Evolutionary conservation across 192 early-diverging fungal genomes (phyloP), one percentile per base, ranked within the genome.

Genomic region (Umbelopsis ramanniana): DNA sequence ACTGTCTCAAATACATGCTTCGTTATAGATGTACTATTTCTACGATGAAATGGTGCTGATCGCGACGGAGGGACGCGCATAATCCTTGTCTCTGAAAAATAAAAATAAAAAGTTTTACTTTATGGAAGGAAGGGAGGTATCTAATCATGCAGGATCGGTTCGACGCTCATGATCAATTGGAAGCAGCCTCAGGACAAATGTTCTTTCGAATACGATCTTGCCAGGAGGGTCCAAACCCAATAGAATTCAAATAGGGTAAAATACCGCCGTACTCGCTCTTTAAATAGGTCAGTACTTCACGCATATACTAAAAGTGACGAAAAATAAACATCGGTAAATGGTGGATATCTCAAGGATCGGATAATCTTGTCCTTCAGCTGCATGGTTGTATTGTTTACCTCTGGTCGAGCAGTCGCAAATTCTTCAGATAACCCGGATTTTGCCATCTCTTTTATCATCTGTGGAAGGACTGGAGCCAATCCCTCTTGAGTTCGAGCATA

Each of bases 361-460:
- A 7, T n/a, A n/a, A n/a, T n/a, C n/a, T n/a, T n/a, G n/a, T n/a
- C n/a, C n/a, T n/a, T n/a, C n/a, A n/a, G n/a, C n/a, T n/a, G n/a
- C n/a, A n/a, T n/a, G n/a, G n/a, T n/a, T n/a, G 8, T 43, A 52
- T 23, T 3, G 79, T 76, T 86, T 67, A 83, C 88, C 63, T 84
- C 72, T 8, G 79, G 76, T 22, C 81, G 79, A 22, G 85, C 78
- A 52, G 85, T 76, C 37, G 80, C 81, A 70, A 89, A 89, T 1
- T 77, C 71, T 47, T 79, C 68, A 19, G 84, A 81, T 70, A 89
- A 73, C 0, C 88, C 88, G 4, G 81, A 75, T 6, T 76, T 81
- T 35, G 77, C 75, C 81, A 89, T 84, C 54, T 88, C 83, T n/a
- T 80, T 29, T 48, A 83, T 75, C 73, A 88, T 82, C 67, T 77